Conservation (phyloP, 2,329 filamentous ascomycete species). For the Bipolaris zeicola region DNA sequence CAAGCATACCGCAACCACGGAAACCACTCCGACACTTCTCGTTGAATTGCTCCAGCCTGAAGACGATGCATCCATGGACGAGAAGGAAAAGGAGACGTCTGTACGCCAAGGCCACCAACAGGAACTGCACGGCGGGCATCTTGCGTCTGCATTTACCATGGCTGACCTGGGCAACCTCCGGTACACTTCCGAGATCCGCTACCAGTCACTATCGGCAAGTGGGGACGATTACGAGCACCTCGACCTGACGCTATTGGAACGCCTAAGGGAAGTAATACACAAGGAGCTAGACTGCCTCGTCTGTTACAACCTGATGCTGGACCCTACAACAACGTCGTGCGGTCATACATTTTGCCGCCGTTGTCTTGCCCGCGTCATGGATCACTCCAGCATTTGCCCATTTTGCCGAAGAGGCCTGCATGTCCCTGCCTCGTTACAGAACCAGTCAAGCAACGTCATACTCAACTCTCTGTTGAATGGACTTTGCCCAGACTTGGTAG, state of each 20-base stretch:
- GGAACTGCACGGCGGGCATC: slow-evolving; percentile 61
- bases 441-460: slow-evolving; percentile 65
- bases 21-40: slow-evolving; percentile 47
- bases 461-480: slow-evolving; percentile 67
- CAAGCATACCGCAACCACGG: slow-evolving; percentile 41
- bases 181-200: slow-evolving; percentile 62
- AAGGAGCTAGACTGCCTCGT: slow-evolving; percentile 85
- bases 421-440: slow-evolving; percentile 56
- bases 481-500: slow-evolving; percentile 71
- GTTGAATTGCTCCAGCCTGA: slow-evolving; percentile 49
- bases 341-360: slow-evolving; percentile 88
- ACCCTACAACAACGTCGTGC: slow-evolving; percentile 82
- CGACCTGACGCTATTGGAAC: slow-evolving; percentile 60
- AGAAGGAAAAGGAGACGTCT: slow-evolving; percentile 41
- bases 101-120: slow-evolving; percentile 40
- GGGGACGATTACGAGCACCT: slow-evolving; percentile 48
- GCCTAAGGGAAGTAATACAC: slow-evolving; percentile 66
- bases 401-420: slow-evolving; percentile 73
- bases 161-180: slow-evolving; percentile 66
- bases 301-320: slow-evolving; percentile 80
- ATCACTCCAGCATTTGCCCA: slow-evolving; percentile 79
- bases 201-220: slow-evolving; percentile 48
- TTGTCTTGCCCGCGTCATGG: slow-evolving; percentile 76
- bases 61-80: slow-evolving; percentile 46
- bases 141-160: slow-evolving; percentile 70